Base-by-base conservation (phyloP, 1,139 yeast genomes). In the Wickerhamomyces sp. region DNA sequence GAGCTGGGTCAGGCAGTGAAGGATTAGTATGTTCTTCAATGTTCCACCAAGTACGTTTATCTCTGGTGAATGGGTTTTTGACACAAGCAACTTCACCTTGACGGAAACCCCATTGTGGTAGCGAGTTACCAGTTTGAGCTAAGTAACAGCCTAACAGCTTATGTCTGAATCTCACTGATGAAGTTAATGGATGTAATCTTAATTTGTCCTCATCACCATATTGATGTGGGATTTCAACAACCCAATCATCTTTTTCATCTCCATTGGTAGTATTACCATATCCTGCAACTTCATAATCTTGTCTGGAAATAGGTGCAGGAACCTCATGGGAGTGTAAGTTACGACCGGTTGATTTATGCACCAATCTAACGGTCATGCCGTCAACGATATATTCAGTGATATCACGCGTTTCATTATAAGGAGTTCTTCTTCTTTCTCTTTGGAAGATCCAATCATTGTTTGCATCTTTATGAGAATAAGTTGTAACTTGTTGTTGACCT, bases 41-140 rank as follows among this genome's bases (percentile, higher is more conserved):
- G 64, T 90, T 92, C 97, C 98, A 94, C 97, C 97, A 92, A 24
- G 97, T 88, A 67, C 94, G 76, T 70, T 87, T 88, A 64, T 94
- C 97, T 61, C 94, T 83, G 42, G 64, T 72, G 62, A 84, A 80
- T 35, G 95, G 85, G 54, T 73, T 73, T 53, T 78, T 81, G 60
- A 78, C 70, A 67, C 99, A 94, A 6, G 81, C 83, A 49, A 92
- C 94, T 68, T 94, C 99, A 55, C 95, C 92, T 70, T 94, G 99
- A 65, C 94, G 81, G 77, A 88, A 94, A 48, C 99, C 99, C 99
- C 99, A 94, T 41, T 80, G 89, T 33, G 99, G 99, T 52, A 89
- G 75, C 38, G 74, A 64, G 52, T 69, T 68, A 46, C 96, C 96
- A 35, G 94, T 74, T 40, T 89, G 90, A 47, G 88, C 83, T 56